phyloP scores from a whole-genome alignment of 2,329 filamentous ascomycete genomes.

The Microascus cirrosus region DNA sequence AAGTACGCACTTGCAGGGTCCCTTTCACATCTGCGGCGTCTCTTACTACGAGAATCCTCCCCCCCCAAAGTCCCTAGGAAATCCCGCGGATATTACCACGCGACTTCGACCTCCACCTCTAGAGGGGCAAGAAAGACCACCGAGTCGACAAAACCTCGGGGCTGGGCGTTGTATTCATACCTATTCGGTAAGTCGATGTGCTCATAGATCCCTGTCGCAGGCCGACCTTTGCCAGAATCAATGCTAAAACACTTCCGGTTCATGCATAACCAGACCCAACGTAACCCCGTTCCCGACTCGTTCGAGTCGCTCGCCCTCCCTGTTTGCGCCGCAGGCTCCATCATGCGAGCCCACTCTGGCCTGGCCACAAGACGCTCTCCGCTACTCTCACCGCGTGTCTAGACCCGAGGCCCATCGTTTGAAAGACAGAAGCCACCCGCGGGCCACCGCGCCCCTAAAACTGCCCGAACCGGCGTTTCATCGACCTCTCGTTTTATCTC shows the following conservation, averaged over 20 bases:
- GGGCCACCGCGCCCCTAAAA: neutral
- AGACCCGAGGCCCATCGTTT: neutral
- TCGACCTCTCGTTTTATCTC: conserved; percentile 4
- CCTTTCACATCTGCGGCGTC: neutral
- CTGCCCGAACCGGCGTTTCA: conserved; percentile 4
- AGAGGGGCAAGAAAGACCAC: neutral
- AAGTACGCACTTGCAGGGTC: neutral
- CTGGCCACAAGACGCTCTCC: neutral
- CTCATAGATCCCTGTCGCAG: neutral
- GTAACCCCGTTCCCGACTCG: conserved; percentile 1
- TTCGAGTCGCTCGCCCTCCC: neutral
- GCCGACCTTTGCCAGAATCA: conserved; percentile 5
- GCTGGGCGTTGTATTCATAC: neutral
- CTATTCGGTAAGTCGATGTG: neutral
- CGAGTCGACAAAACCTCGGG: neutral
- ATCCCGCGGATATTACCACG: neutral
- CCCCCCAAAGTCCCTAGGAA: neutral
- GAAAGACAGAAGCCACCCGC: neutral
- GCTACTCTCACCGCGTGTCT: neutral
- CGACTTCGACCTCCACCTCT: neutral
- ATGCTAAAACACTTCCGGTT: conserved; percentile 7
- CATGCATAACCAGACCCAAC: conserved; percentile 3
- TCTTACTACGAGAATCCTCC: neutral
- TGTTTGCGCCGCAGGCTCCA: neutral
- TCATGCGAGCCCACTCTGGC: conserved; percentile 3